Base-by-base conservation (phyloP, 345 rosid genomes). In the Eucalyptus decipiens region DNA sequence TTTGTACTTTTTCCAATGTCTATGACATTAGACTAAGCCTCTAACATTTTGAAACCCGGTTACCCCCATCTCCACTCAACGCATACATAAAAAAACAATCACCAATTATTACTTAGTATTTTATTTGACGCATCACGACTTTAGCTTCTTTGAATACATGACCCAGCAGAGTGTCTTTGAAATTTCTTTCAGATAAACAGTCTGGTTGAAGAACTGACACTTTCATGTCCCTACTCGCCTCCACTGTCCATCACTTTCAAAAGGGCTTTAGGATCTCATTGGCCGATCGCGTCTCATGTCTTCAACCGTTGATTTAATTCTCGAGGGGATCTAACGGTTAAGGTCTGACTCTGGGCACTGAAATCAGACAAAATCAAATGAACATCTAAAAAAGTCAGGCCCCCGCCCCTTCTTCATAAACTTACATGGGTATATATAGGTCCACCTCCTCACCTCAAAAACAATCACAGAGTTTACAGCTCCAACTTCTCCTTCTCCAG, bases 1-100 rank as follows among this genome's bases (percentile, higher is more conserved):
- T 51, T 51, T 0, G 3, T 51, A 17, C 54, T 17, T 51, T 21
- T 21, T 54, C 0, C 2, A 54, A 54, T 19, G 2, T 54, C 2
- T 54, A 54, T 21, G 3, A 19, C 60, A 21, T 19, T 54, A 9
- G 11, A 54, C 11, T 21, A 54, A 54, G 11, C 11, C 60, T 19
- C 60, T 54, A 54, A 54, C 60, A 21, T 3, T 54, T 54, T 28
- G 72, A 30, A 30, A 30, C 72, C 7, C 34, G 69, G 72, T 62
- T 30, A 13, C 34, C 34, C n/a, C 16, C 4, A 62, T 62, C 72
- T 30, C 34, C n/a, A 14, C 72, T 62, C 34, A 30, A 6, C 4
- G 9, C 69, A 4, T 28, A 30, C 18, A 62, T 62, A 13, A 62
- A 30, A n/a, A 62, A 62, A 2, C 5, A 30, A 30, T 62, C 34